Evolutionary conservation across 1,139 yeast genomes (phyloP), one percentile per base, ranked within the genome.

Genomic region (Blastobotrys apis): DNA sequence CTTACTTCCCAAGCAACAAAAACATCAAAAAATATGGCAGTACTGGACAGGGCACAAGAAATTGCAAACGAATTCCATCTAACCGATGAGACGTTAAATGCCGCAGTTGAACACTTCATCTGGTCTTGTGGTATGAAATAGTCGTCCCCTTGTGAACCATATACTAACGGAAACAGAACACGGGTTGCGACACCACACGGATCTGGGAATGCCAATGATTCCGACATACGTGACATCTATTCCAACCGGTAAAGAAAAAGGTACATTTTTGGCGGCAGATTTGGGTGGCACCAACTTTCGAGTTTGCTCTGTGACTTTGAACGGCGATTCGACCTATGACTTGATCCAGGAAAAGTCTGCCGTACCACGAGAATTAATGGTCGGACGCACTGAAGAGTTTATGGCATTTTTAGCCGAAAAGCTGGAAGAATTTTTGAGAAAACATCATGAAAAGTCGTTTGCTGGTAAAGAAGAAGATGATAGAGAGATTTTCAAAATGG

Each of bases 201-300:
- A 73, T 33, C 64, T 67, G 37, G 78, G 77, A 10, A 57, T 87
- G 73, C 95, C 95, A 27, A 87, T 87, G 95, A 84, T 87, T 54
- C 95, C 95, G 29, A 76, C 94, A 1, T 87, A 66, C 60, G 94
- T 88, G 25, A 84, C 94, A 5, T 72, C 75, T 10, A 74, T 86
- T 44, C 97, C 97, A 20, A 74, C 74, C 34, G 97, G 97, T 39
- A 73, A 74, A 41, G 95, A 87, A 60, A 66, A 66, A 37, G 95
- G 95, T n/a, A 69, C 81, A 35, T 77, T 69, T 51, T 68, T 86
- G 48, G 94, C 95, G 37, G 88, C 88, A 10, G 95, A 86, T 61
- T 72, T 87, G 45, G 96, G 96, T 48, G 95, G 95, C 35, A 84
- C 94, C 48, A 84, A 84, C 60, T 74, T 90, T 65, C 73, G 97